Conservation (phyloP, 108 stramenopile species). For the Pseudonitzschia pungens region DNA sequence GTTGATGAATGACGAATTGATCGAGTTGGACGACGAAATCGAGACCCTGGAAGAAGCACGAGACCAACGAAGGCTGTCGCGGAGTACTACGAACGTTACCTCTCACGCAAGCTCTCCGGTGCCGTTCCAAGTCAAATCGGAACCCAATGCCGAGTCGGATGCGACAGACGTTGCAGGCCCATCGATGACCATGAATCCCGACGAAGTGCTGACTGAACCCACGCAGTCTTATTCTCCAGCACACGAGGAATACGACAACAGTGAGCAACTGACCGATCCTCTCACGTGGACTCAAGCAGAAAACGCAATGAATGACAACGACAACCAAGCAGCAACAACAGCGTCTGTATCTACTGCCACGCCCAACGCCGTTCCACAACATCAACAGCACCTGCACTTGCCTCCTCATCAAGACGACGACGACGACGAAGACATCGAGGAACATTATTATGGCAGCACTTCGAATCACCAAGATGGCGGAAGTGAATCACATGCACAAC, state of each 20-base stretch:
- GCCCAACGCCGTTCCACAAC: neutral
- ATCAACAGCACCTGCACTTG: neutral
- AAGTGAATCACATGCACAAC: too few species aligned
- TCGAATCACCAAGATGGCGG: slow-evolving; percentile 9
- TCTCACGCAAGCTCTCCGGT: slow-evolving; percentile 12
- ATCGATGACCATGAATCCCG: slow-evolving; percentile 23
- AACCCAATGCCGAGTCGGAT: neutral
- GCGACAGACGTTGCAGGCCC: neutral
- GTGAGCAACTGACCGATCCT: slow-evolving; percentile 23
- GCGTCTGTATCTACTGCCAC: neutral
- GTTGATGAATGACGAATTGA: slow-evolving; percentile 43
- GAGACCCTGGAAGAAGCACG: slow-evolving; percentile 49
- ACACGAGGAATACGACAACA: slow-evolving; percentile 10
- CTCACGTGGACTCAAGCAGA: slow-evolving; percentile 6
- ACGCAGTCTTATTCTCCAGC: slow-evolving; percentile 21
- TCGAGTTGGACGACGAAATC: slow-evolving; percentile 62
- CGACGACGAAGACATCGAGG: slow-evolving; percentile 5
- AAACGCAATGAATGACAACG: neutral
- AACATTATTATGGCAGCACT: slow-evolving; percentile 13
- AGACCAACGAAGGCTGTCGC: slow-evolving; percentile 1
- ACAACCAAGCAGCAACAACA: neutral
- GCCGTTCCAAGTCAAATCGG: slow-evolving; percentile 17
- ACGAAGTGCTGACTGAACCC: slow-evolving; percentile 39
- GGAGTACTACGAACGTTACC: neutral
- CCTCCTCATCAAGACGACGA: neutral